Base-by-base conservation (phyloP, 2,329 filamentous ascomycete species). In the Aspergillus flavus region DNA sequence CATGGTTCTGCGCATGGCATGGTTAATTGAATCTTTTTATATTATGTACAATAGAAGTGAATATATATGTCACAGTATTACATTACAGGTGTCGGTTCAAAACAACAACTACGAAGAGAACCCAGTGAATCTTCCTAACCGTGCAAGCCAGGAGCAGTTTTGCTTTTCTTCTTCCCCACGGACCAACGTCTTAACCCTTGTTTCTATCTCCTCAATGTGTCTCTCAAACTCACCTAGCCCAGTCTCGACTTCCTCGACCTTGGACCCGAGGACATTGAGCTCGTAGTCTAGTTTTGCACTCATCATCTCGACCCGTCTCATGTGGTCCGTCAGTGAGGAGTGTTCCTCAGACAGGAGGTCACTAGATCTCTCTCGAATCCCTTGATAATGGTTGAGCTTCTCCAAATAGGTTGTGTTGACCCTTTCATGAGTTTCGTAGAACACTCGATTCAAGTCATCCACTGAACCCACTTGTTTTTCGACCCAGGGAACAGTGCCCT, bases 231-330 rank as follows among this genome's bases (percentile, higher is more conserved):
- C 90, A 12, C 80, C 81, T 0, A 96, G 87, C 1, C 91, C 91
- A 65, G 93, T 91, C 73, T 97, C 93, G 10, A 97, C 91, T 73
- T 98, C 94, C 70, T 91, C 86, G 11, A 97, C 90, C 71, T 93
- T 93, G 55, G 89, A 88, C 56, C 88, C 84, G n/a, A 98, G 81
- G 19, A 89, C 88, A 64, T 90, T 87, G 65, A 97, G 89, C 81
- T 97, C 94, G 77, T 98, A 98, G 72, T 98, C 94, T 61, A 98
- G 83, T 77, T 94, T 94, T 23, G 93, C 92, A 3, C 90, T 88
- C 45, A 96, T 82, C 26, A 90, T 86, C 75, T 96, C 93, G 16
- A 97, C 84, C 66, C 95, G 91, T 75, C 90, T 90, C 64, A 93
- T 82, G 19, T 85, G 85, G 73, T 95, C 92, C 4, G 85, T 86